phyloP scores from a whole-genome alignment of 371 early-diverging fungal genomes.

The Saksenaea vasiformis region DNA sequence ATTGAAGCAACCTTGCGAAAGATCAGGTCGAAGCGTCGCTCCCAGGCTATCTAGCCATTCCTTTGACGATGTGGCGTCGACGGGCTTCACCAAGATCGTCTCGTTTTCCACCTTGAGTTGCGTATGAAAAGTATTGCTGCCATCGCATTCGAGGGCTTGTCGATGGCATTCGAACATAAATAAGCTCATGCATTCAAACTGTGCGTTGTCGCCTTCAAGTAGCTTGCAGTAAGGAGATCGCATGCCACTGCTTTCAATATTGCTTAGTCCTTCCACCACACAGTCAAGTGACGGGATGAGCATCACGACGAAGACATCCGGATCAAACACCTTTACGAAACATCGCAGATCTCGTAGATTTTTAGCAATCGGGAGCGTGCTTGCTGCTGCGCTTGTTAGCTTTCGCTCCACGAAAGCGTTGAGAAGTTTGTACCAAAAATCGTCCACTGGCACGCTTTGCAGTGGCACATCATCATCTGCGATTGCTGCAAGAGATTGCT shows the following conservation, averaged over 20 bases:
- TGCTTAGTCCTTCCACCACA: constrained; percentile 38
- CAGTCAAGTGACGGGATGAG: constrained; percentile 60
- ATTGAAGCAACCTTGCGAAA: constrained; percentile 19
- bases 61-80: constrained; percentile 11
- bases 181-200: constrained; percentile 22
- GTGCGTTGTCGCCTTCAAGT: background rate
- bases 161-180: constrained; percentile 61
- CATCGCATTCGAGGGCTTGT: constrained; percentile 15
- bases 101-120: background rate
- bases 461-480: constrained; percentile 55
- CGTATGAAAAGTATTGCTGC: background rate
- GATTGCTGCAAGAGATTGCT: constrained; percentile 45
- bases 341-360: constrained; percentile 57
- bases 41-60: constrained; percentile 26
- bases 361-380: constrained; percentile 25
- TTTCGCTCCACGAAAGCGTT: constrained; percentile 19
- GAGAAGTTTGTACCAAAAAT: constrained; percentile 35
- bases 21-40: constrained; percentile 21
- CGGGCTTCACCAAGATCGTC: constrained; percentile 13
- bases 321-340: constrained; percentile 67
- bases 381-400: constrained; percentile 19
- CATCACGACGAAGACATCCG: constrained; percentile 59
- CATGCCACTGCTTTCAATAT: constrained; percentile 5
- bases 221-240: background rate
- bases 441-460: constrained; percentile 35